Conservation (phyloP, 331 rosid genomes). For the Prunus yedoensis region DNA sequence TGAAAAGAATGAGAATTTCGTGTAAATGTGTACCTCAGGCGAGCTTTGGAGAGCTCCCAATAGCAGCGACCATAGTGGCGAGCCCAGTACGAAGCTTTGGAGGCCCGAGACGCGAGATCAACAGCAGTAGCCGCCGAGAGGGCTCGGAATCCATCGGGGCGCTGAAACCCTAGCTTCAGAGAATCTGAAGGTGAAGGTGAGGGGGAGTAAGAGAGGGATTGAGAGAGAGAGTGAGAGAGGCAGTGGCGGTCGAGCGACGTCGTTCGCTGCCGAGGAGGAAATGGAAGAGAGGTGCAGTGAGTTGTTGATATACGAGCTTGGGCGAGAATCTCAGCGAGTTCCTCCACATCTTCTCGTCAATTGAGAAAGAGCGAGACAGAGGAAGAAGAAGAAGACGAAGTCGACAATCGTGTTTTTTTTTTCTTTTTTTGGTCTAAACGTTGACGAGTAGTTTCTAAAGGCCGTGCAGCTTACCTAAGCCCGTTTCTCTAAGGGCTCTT, state of each 20-base stretch:
- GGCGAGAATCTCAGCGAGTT: constrained; percentile 38
- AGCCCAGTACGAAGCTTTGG: constrained; percentile 35
- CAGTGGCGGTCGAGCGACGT: constrained; percentile 26
- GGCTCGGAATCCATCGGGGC: constrained; percentile 39
- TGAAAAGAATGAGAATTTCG: background rate
- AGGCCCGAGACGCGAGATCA: constrained; percentile 37
- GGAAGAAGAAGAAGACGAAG: background rate
- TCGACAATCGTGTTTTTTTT: background rate
- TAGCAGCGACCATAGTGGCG: constrained; percentile 82
- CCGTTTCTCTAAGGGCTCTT: no score
- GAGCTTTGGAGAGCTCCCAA: constrained; percentile 94
- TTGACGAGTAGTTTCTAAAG: background rate
- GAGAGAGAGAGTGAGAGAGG: constrained; percentile 19
- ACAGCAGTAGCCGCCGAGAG: constrained; percentile 20
- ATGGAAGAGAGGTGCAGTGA: background rate
- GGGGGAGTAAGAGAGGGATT: constrained; percentile 25
- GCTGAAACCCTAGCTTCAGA: constrained; percentile 30
- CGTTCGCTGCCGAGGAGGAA: constrained; percentile 7
- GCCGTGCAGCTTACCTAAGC: no score
- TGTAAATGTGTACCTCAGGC: constrained; percentile 60
- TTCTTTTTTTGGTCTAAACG: no score
- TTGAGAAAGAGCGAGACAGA: background rate
- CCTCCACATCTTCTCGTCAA: constrained; percentile 36
- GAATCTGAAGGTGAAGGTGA: constrained; percentile 16
- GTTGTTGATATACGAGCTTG: constrained; percentile 18